Evolutionary conservation across 148 eudicot species (phyloP), one percentile per base, ranked within the genome.

Genomic region (Vaccinium myrtillus): DNA sequence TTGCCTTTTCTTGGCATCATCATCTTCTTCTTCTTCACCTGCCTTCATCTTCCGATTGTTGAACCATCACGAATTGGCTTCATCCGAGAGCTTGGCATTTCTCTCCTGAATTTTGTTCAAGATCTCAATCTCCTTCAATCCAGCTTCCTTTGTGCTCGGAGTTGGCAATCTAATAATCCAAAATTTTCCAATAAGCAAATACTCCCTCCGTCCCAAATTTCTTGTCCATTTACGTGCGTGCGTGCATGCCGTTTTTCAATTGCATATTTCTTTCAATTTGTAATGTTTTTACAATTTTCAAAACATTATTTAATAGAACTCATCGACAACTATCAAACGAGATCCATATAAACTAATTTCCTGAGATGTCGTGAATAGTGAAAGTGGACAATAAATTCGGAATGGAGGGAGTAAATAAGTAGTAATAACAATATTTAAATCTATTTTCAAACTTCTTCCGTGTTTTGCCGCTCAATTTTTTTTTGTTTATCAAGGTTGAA

Each of bases 91-190:
- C 92, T 92, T 88, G 55, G 77, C 87, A 81, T 85, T 91, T 43
- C 77, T 85, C 90, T 97, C 98, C 87, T 97, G 98, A 94, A 95
- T 92, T 49, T 85, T 83, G 82, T 95, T 93, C 98, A 95, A 93
- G 81, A 97, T 94, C 46, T 94, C 88, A 98, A 95, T 97, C 91
- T 95, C 95, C 85, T 32, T 89, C 74, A 90, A 85, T 32, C 99
- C 99, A 85, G 98, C 98, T 89, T 94, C 95, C 86, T 95, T 95
- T 51, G 94, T 97, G 90, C 98, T 97, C 99, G 93, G 93, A 10
- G 96, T 93, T 30, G 30, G 32, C 71, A 65, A 25, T 65, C 30
- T 23, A 65, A 23, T 11, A 8, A 61, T 61, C 25, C 71, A 14
- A 65, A 65, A 25, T 65, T 63, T 65, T 65, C 23, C 30, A 19